These are phyloP conservation scores for Podospora australis DNA, from an alignment of 495 filamentous ascomycete genomes.

Conservation along the genomic window DNA sequence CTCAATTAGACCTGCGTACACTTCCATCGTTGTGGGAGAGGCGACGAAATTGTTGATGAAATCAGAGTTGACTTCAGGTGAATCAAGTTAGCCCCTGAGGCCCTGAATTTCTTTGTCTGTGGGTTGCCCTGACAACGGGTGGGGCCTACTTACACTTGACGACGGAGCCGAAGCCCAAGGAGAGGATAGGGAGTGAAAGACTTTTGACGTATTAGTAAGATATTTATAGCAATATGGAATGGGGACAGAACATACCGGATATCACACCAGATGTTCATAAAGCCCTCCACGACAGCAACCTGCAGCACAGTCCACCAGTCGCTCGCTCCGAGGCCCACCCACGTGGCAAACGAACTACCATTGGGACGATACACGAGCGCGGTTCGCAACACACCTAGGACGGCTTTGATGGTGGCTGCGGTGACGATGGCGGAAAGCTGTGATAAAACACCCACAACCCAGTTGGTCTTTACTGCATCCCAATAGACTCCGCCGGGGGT, in stretches of 20 bases:
- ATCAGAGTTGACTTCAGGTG: conserved; percentile 11
- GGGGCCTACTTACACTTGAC: conserved; percentile 13
- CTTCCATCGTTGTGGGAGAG: not conserved
- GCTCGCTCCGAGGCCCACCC: conserved; percentile 2
- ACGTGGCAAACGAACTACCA: conserved; percentile 3
- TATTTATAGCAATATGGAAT: too few relatives aligned
- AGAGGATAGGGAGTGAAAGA: not conserved
- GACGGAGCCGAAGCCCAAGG: conserved; percentile 4
- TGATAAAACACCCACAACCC: conserved; percentile 9
- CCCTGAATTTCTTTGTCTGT: too few relatives aligned
- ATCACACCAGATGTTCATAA: conserved; percentile 7
- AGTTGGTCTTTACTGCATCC: conserved; percentile 12
- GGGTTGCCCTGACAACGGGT: too few relatives aligned
- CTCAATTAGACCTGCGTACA: conserved; percentile 9
- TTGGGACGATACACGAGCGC: not conserved
- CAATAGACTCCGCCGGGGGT: conserved; percentile 5
- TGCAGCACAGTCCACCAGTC: conserved; percentile 9
- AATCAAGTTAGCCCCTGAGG: not conserved
- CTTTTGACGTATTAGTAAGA: too few relatives aligned
- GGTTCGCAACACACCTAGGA: conserved; percentile 4
- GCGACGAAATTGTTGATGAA: conserved; percentile 12
- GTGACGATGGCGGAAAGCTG: conserved; percentile 7
- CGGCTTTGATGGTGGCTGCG: not conserved
- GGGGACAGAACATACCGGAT: not conserved
- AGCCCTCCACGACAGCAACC: conserved; percentile 1